Evolutionary conservation across 2,329 filamentous ascomycete species (phyloP).

Genomic region (Talaromyces islandicus): DNA sequence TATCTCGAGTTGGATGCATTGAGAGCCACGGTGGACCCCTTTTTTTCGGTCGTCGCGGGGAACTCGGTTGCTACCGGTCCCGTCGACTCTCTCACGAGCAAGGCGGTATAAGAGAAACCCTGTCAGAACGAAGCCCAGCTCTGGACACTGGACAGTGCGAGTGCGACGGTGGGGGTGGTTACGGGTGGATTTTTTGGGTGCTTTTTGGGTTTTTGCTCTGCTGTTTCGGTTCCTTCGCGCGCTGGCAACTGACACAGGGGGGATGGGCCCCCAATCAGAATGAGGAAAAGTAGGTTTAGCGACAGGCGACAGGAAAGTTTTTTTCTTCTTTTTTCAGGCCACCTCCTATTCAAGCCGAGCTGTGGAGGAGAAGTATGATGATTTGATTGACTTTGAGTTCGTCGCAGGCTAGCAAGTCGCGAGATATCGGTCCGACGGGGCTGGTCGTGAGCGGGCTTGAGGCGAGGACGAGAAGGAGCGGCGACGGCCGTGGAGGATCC

Average conservation of each 20-base stretch:
- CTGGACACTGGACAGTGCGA: background rate
- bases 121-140: background rate
- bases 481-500: background rate
- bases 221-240: background rate
- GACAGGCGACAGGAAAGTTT: background rate
- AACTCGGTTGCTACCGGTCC: constrained; percentile 26
- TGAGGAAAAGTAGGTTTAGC: background rate
- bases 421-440: background rate
- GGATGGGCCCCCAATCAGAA: background rate
- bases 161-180: background rate
- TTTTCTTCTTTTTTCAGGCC: background rate
- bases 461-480: background rate
- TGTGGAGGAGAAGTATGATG: no score
- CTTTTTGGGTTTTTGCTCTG: background rate
- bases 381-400: no score
- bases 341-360: background rate
- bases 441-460: background rate
- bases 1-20: constrained; percentile 41
- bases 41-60: constrained; percentile 22
- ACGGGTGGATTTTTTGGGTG: background rate
- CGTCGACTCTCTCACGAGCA: constrained; percentile 20
- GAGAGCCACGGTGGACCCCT: constrained; percentile 19
- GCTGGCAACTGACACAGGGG: background rate
- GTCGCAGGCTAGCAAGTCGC: background rate
- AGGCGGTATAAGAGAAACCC: constrained; percentile 1